A percentile compares a stretch with the other conserved stretches of the same genome.
These are phyloP conservation scores for Ophiostoma sp. DNA, from an alignment of 2,329 filamentous ascomycete species.

Conservation along the genomic window DNA sequence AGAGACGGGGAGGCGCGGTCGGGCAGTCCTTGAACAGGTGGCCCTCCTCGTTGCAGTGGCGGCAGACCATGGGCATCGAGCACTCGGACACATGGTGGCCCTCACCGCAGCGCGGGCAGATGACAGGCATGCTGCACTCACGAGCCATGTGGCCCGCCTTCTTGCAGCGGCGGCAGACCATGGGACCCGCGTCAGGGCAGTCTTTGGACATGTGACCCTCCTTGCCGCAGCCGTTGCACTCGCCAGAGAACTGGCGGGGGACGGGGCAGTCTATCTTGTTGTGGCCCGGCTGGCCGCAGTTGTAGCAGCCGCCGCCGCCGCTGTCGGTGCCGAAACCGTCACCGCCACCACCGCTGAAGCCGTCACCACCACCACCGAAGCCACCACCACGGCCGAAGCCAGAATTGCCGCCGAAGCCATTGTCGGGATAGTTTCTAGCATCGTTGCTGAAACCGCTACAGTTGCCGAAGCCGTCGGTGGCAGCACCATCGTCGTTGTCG, in stretches of 20 bases:
- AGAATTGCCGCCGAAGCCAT: background rate
- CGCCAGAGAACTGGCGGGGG: constrained; percentile 43
- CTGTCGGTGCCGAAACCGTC: constrained; percentile 25
- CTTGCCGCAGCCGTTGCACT: constrained; percentile 46
- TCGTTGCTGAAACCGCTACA: constrained; percentile 52
- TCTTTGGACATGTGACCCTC: constrained; percentile 55
- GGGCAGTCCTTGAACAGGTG: constrained; percentile 58
- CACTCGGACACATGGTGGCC: constrained; percentile 57
- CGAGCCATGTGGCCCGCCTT: constrained; percentile 55
- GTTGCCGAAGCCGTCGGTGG: background rate
- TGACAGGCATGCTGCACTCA: constrained; percentile 57
- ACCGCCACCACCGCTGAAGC: background rate
- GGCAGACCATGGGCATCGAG: constrained; percentile 40
- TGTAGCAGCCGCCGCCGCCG: constrained; percentile 56
- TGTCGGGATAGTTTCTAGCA: background rate
- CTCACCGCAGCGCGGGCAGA: constrained; percentile 49
- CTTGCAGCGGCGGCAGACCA: constrained; percentile 45
- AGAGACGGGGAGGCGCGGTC: constrained; percentile 53
- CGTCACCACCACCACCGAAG: constrained; percentile 51
- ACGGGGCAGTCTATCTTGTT: constrained; percentile 64
- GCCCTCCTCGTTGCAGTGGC: constrained; percentile 48
- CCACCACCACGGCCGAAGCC: background rate
- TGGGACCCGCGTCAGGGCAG: constrained; percentile 45
- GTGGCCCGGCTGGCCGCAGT: constrained; percentile 60
- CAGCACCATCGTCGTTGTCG: background rate